These are phyloP conservation scores for Amauroascus niger DNA, from an alignment of 2,329 filamentous ascomycete species.

Conservation along the genomic window DNA sequence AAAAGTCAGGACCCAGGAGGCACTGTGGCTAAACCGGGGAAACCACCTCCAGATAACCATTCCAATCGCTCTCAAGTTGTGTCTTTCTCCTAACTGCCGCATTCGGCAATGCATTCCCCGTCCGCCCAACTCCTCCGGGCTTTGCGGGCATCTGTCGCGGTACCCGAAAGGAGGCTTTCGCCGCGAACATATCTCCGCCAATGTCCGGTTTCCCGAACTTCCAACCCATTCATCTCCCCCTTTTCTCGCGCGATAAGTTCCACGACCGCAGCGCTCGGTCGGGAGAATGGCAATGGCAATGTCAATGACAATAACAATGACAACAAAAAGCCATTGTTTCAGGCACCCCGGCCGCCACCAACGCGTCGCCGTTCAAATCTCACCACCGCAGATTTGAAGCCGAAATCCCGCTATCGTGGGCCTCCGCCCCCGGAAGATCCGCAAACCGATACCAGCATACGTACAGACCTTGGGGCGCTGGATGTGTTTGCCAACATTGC, in stretches of 20 bases:
- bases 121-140: conserved; percentile 36
- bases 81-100: too few relatives aligned
- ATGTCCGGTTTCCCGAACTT: conserved; percentile 19
- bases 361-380: conserved; percentile 13
- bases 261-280: conserved; percentile 26
- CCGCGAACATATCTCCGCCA: conserved; percentile 17
- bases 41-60: too few relatives aligned
- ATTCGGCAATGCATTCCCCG: conserved; percentile 31
- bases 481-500: conserved; percentile 71
- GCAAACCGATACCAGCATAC: conserved; percentile 37
- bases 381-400: conserved; percentile 22
- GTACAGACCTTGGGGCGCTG: conserved; percentile 57
- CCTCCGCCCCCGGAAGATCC: conserved; percentile 53
- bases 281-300: background rate
- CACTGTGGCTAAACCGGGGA: too few relatives aligned
- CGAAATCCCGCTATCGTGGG: conserved; percentile 47
- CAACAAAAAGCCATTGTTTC: background rate
- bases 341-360: background rate
- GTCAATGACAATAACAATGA: background rate
- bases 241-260: conserved; percentile 10
- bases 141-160: conserved; percentile 25
- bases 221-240: background rate
- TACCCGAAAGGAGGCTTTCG: background rate
- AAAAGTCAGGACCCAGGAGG: too few relatives aligned
- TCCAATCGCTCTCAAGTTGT: too few relatives aligned